phyloP scores from a whole-genome alignment of 208 protist genomes.

The Wallacemonas sp. region DNA sequence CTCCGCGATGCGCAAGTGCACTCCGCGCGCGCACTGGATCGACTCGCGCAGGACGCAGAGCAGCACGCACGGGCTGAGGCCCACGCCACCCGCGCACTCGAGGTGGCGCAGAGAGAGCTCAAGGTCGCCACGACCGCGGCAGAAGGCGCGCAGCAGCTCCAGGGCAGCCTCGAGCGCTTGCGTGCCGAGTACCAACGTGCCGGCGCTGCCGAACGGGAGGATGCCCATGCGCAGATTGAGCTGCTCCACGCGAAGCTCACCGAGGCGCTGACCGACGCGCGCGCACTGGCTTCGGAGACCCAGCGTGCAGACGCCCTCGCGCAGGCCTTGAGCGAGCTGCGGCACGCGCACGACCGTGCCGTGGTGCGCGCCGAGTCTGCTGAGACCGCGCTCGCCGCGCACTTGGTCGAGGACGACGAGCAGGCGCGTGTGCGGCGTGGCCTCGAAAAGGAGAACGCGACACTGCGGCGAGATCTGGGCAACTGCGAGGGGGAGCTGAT shows the following conservation, averaged over 20 bases:
- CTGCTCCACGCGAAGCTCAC: constrained; percentile 33
- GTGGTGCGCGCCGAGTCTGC: not conserved
- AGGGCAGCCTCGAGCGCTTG: constrained; percentile 30
- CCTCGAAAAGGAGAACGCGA: constrained; percentile 11
- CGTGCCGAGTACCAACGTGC: constrained; percentile 24
- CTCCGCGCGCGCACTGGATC: constrained; percentile 23
- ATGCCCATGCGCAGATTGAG: constrained; percentile 20
- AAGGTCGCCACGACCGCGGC: constrained; percentile 25
- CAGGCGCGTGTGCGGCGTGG: not conserved
- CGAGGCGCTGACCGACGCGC: constrained; percentile 12
- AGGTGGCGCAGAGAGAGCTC: constrained; percentile 34
- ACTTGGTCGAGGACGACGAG: not conserved
- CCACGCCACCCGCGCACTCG: constrained; percentile 17
- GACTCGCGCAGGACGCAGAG: constrained; percentile 17
- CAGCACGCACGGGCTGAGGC: constrained; percentile 16
- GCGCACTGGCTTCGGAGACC: not conserved
- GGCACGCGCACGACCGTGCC: not conserved
- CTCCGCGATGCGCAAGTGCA: constrained; percentile 33
- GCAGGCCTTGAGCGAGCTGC: not conserved
- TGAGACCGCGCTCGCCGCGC: not conserved
- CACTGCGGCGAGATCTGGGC: constrained; percentile 17
- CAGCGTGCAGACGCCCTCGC: constrained; percentile 1
- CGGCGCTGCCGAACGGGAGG: constrained; percentile 18
- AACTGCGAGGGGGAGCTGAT: constrained; percentile 35
- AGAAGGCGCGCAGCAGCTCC: constrained; percentile 16